phyloP scores from a whole-genome alignment of 2,329 filamentous ascomycete species.

The Neonectria neomacrospora region DNA sequence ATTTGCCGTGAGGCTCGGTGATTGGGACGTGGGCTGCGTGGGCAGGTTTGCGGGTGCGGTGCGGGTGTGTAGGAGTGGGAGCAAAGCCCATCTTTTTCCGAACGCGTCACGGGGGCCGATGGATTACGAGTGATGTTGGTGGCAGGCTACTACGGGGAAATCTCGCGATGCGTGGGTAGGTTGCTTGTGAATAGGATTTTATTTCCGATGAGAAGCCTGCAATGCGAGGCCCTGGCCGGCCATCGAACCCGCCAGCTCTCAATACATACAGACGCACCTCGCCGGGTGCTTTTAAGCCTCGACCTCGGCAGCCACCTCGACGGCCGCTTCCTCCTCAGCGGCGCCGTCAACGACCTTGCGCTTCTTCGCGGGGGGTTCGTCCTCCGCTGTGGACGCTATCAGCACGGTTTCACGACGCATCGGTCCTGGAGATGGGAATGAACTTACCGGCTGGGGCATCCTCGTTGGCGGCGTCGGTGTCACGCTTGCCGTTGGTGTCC shows the following conservation, averaged over 20 bases:
- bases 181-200: slow-evolving; percentile 1
- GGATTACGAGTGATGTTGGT: neutral
- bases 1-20: neutral
- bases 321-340: slow-evolving; percentile 36
- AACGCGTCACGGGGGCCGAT: neutral
- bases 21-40: neutral
- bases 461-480: slow-evolving; percentile 16
- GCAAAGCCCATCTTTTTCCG: neutral
- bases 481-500: slow-evolving; percentile 32
- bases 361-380: slow-evolving; percentile 24
- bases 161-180: neutral
- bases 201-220: slow-evolving; percentile 16
- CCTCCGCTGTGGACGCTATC: slow-evolving; percentile 3
- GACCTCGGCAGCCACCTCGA: slow-evolving; percentile 28
- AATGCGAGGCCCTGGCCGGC: neutral
- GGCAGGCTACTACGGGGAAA: neutral
- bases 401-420: neutral
- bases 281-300: slow-evolving; percentile 9
- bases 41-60: neutral
- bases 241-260: slow-evolving; percentile 7
- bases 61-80: no score
- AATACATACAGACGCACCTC: neutral
- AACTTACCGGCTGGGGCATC: slow-evolving; percentile 16
- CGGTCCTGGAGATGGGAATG: no score
- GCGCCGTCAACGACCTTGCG: slow-evolving; percentile 31